phyloP scores from a whole-genome alignment of 2,329 filamentous ascomycete species.

The Clonostachys rosea region DNA sequence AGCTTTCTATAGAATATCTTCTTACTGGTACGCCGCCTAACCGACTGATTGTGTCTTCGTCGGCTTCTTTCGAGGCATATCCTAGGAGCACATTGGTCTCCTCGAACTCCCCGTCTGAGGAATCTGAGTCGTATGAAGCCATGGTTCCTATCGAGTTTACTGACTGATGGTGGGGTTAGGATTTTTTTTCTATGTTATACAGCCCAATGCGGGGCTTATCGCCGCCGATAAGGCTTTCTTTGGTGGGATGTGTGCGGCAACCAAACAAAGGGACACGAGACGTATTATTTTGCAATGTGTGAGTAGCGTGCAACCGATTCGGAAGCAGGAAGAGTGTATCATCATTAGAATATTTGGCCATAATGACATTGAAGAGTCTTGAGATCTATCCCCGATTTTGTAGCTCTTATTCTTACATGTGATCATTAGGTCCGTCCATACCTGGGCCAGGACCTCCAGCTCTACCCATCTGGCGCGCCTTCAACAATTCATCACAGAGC shows the following conservation, averaged over 20 bases:
- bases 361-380: not conserved
- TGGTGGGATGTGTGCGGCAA: not conserved
- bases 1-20: slow-evolving; percentile 5
- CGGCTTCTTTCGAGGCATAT: slow-evolving; percentile 76
- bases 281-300: too few species aligned
- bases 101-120: slow-evolving; percentile 65
- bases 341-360: too few species aligned
- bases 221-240: slow-evolving; percentile 1
- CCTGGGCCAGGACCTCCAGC: slow-evolving; percentile 57
- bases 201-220: slow-evolving; percentile 16
- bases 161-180: slow-evolving; percentile 29
- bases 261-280: too few species aligned
- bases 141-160: slow-evolving; percentile 31
- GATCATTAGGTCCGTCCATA: slow-evolving; percentile 56
- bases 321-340: too few species aligned
- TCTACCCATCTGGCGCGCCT: slow-evolving; percentile 91
- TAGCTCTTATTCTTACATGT: slow-evolving; percentile 37
- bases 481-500: slow-evolving; percentile 94
- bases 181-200: slow-evolving; percentile 24
- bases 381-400: not conserved
- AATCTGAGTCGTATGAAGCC: slow-evolving; percentile 84
- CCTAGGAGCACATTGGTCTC: slow-evolving; percentile 88
- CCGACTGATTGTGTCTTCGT: slow-evolving; percentile 77
- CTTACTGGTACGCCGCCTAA: slow-evolving; percentile 83
- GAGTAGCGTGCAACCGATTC: too few species aligned